These are phyloP conservation scores for Lachancea waltii DNA, from an alignment of 805 yeast genomes.

Conservation along the genomic window DNA sequence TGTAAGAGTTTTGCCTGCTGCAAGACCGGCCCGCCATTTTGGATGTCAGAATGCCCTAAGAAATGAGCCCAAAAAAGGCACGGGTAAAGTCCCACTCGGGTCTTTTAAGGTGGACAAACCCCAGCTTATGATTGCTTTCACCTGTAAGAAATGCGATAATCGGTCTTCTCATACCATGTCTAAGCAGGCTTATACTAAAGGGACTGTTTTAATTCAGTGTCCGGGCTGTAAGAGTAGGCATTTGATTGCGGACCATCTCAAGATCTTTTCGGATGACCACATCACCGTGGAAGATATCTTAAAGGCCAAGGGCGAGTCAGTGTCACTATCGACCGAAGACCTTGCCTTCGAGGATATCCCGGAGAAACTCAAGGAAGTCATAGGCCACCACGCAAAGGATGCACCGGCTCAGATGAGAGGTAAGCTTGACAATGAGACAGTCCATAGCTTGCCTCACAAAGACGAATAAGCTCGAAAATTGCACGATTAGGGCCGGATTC, in stretches of 20 bases:
- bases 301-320: slow-evolving; percentile 66
- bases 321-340: slow-evolving; percentile 59
- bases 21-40: slow-evolving; percentile 1
- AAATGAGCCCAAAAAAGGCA: slow-evolving; percentile 1
- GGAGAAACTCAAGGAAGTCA: slow-evolving; percentile 25
- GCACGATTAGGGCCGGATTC: too few relatives aligned
- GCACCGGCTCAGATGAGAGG: slow-evolving; percentile 42
- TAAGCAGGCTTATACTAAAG: slow-evolving; percentile 82
- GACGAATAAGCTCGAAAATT: too few relatives aligned
- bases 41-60: too few relatives aligned
- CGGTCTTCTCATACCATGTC: slow-evolving; percentile 87
- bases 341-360: slow-evolving; percentile 43
- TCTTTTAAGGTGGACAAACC: slow-evolving; percentile 62
- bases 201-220: slow-evolving; percentile 84
- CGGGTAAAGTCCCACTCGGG: slow-evolving; percentile 6
- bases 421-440: slow-evolving; percentile 17
- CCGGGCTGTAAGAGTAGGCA: slow-evolving; percentile 88
- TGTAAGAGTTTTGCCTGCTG: too few relatives aligned
- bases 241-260: slow-evolving; percentile 81
- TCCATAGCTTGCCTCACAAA: slow-evolving; percentile 15
- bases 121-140: slow-evolving; percentile 79
- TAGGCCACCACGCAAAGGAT: slow-evolving; percentile 66
- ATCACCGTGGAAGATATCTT: slow-evolving; percentile 77
- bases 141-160: slow-evolving; percentile 80
- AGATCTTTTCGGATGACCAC: slow-evolving; percentile 68